Percentiles rank a stretch among this genome's conserved stretches.
These are phyloP conservation scores for Paracoccidioides brasiliensis DNA, from an alignment of 2,329 filamentous ascomycete genomes.

Conservation along the genomic window DNA sequence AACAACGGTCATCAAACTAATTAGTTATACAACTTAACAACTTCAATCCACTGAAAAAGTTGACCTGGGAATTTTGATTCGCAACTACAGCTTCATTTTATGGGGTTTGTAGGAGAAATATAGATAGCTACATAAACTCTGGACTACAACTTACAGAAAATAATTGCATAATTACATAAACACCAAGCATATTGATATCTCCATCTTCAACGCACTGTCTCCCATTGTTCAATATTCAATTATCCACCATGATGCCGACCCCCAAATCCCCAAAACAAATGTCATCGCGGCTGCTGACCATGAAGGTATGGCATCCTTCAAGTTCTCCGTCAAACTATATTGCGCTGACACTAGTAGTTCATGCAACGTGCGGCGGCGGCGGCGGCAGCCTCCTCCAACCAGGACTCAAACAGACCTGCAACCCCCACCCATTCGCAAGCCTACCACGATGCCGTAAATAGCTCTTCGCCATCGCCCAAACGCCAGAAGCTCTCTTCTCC, in stretches of 20 bases:
- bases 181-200: background rate
- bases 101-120: too few species aligned
- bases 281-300: conserved; percentile 78
- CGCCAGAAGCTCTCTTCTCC: conserved; percentile 25
- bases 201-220: background rate
- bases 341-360: conserved; percentile 39
- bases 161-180: background rate
- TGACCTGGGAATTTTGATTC: too few species aligned
- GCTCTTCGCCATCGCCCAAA: conserved; percentile 21
- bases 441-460: conserved; percentile 35
- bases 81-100: too few species aligned
- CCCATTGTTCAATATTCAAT: background rate
- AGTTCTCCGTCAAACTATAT: background rate
- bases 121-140: background rate
- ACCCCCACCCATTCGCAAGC: conserved; percentile 29
- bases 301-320: conserved; percentile 48
- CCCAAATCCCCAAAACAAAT: conserved; percentile 52
- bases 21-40: too few species aligned
- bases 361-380: conserved; percentile 75
- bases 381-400: conserved; percentile 31
- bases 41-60: too few species aligned
- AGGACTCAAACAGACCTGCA: conserved; percentile 34
- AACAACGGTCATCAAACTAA: too few species aligned
- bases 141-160: background rate
- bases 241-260: conserved; percentile 7